These are phyloP conservation scores for Ogataea allantospora DNA, from an alignment of 805 yeast genomes.

Conservation along the genomic window DNA sequence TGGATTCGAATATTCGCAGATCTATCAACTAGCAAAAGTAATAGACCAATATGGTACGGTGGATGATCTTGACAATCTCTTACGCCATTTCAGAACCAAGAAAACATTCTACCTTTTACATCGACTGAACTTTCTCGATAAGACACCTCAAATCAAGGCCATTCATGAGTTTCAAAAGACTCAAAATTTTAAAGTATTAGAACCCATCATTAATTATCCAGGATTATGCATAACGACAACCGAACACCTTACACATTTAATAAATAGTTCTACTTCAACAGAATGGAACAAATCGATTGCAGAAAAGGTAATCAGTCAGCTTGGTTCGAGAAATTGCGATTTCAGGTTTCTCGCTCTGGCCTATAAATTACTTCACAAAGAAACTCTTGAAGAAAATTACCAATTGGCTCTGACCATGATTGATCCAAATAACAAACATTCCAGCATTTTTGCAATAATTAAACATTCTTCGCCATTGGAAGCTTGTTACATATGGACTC, in stretches of 20 bases:
- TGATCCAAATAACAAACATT: conserved; percentile 4
- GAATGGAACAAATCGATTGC: neutral
- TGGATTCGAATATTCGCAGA: neutral
- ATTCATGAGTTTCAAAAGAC: conserved; percentile 1
- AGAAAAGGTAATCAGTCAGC: neutral
- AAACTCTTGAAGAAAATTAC: conserved; percentile 3
- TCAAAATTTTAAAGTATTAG: neutral
- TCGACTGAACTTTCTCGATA: conserved; percentile 1
- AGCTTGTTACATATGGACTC: conserved; percentile 13
- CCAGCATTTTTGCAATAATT: conserved; percentile 9
- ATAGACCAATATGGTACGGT: conserved; percentile 26
- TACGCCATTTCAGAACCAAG: conserved; percentile 14
- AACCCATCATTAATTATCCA: neutral
- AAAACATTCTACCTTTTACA: conserved; percentile 4
- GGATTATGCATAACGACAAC: conserved; percentile 5
- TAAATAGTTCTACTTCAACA: neutral
- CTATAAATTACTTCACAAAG: conserved; percentile 4
- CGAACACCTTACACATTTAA: neutral
- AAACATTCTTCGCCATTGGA: conserved; percentile 8
- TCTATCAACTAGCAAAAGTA: conserved; percentile 15
- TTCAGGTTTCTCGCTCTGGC: conserved; percentile 6
- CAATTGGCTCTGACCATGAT: conserved; percentile 5
- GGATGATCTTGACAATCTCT: conserved; percentile 17
- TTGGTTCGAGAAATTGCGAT: conserved; percentile 8
- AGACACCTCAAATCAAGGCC: conserved; percentile 1